Evolutionary conservation across 2,329 filamentous ascomycete species (phyloP), one percentile per base, ranked within the genome.

Genomic region (Dendrostoma leiphaemia): DNA sequence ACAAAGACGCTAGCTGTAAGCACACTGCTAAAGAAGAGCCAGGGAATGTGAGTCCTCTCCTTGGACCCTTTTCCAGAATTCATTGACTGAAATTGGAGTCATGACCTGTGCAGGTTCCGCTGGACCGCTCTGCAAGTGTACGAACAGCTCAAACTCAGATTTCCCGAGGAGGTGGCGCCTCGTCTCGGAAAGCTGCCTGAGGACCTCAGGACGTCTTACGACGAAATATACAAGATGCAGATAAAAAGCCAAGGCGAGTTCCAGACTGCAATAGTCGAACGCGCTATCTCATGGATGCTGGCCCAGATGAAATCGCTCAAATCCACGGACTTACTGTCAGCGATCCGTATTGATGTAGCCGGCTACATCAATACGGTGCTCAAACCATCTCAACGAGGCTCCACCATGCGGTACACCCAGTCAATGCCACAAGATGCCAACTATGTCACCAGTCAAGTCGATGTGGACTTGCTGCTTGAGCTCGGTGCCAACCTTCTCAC

Each of bases 91-190:
- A n/a, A n/a, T n/a, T n/a, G n/a, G n/a, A n/a, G n/a, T n/a, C n/a
- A n/a, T n/a, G n/a, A n/a, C n/a, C n/a, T n/a, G n/a, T n/a, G n/a
- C 34, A 69, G 67, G 67, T 69, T 70, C 49, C 66, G 67, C 54
- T 69, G 67, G 66, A 66, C 63, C 12, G 59, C 46, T 28, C 50
- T 70, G 4, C 68, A 70, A 54, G 63, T 68, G 43, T 51, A 58
- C 8, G 56, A 68, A 47, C 52, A 69, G 6, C 56, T 67, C 2
- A 45, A 61, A 4, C 56, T 63, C 7, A 4, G 56, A n/a, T 48
- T 48, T 9, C 52, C 60, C 53, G 26, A 41, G 6, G 63, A 63
- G 17, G 63, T 70, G 6, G 31, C 50, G 17, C 29, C 60, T 7
- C 60, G 63, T 8, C 59, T 70, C 2, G 64, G 65, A 28, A 63